phyloP scores from a whole-genome alignment of 2,329 filamentous ascomycete species.

The Epichloe glyceriae region DNA sequence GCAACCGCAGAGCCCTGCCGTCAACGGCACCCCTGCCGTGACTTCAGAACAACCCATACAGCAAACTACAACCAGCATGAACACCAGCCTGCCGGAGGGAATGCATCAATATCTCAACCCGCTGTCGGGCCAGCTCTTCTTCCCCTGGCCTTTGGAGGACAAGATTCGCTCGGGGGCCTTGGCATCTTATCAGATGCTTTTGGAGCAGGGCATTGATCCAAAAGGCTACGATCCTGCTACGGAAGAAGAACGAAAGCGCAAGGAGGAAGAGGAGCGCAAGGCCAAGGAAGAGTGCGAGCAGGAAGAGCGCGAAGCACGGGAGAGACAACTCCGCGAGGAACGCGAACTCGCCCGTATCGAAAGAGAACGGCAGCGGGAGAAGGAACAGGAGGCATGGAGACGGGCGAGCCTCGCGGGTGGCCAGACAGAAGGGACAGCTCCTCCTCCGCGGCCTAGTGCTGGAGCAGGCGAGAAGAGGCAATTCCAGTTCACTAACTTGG shows the following conservation, averaged over 20 bases:
- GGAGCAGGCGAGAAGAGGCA: constrained; percentile 32
- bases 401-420: constrained; percentile 22
- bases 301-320: constrained; percentile 31
- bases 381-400: constrained; percentile 29
- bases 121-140: constrained; percentile 45
- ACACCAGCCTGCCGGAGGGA: constrained; percentile 34
- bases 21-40: constrained; percentile 12
- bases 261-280: constrained; percentile 36
- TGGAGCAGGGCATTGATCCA: constrained; percentile 50
- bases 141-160: constrained; percentile 64
- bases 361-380: constrained; percentile 28
- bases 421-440: constrained; percentile 13
- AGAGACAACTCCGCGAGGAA: constrained; percentile 28
- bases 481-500: constrained; percentile 42
- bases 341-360: constrained; percentile 26
- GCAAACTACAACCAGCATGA: constrained; percentile 18
- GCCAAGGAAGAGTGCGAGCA: constrained; percentile 34
- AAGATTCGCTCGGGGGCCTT: constrained; percentile 58
- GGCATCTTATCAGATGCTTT: constrained; percentile 47
- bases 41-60: constrained; percentile 20
- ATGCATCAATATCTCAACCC: constrained; percentile 42
- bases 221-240: constrained; percentile 43
- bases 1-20: constrained; percentile 21
- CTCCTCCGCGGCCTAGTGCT: constrained; percentile 13
- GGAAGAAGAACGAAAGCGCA: constrained; percentile 37